phyloP scores from a whole-genome alignment of 2,329 filamentous ascomycete species.

The Acrocalymma vagum region DNA sequence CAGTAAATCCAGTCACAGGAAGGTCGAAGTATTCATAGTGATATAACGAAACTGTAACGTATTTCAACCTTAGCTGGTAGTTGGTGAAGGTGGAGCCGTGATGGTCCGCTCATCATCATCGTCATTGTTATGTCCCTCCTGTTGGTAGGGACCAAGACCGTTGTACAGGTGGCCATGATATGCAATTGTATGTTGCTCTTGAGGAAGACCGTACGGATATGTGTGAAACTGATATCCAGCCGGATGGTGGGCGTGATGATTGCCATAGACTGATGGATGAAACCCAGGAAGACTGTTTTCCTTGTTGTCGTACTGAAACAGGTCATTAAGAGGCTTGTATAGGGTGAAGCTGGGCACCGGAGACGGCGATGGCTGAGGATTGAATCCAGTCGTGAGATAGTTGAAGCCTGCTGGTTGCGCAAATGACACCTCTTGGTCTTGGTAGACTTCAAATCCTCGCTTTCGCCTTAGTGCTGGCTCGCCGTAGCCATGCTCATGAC shows the following conservation, averaged over 20 bases:
- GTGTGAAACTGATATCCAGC: slow-evolving; percentile 34
- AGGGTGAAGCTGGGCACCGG: slow-evolving; percentile 30
- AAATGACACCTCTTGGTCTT: slow-evolving; percentile 48
- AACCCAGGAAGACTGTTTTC: slow-evolving; percentile 38
- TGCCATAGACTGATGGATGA: slow-evolving; percentile 31
- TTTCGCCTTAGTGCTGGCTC: slow-evolving; percentile 43
- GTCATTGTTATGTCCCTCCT: slow-evolving; percentile 29
- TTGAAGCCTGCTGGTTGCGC: slow-evolving; percentile 40
- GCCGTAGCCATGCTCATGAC: slow-evolving; percentile 37
- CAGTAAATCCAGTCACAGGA: neutral
- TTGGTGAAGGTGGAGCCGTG: slow-evolving; percentile 46
- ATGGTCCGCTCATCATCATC: slow-evolving; percentile 46
- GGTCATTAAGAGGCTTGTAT: slow-evolving; percentile 38
- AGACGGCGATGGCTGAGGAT: slow-evolving; percentile 33
- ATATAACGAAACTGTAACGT: slow-evolving; percentile 1
- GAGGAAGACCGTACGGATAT: slow-evolving; percentile 37
- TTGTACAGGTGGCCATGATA: slow-evolving; percentile 35
- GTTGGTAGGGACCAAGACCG: slow-evolving; percentile 29
- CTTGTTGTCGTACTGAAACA: slow-evolving; percentile 43
- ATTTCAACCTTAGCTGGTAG: slow-evolving; percentile 28
- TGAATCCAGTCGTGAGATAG: slow-evolving; percentile 45
- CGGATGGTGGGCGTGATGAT: slow-evolving; percentile 32
- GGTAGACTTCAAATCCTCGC: slow-evolving; percentile 51
- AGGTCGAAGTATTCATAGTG: slow-evolving; percentile 2
- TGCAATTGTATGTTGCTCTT: slow-evolving; percentile 37